Evolutionary conservation across 345 rosid species (phyloP), one percentile per base, ranked within the genome.

Genomic region (Psidium guajava): DNA sequence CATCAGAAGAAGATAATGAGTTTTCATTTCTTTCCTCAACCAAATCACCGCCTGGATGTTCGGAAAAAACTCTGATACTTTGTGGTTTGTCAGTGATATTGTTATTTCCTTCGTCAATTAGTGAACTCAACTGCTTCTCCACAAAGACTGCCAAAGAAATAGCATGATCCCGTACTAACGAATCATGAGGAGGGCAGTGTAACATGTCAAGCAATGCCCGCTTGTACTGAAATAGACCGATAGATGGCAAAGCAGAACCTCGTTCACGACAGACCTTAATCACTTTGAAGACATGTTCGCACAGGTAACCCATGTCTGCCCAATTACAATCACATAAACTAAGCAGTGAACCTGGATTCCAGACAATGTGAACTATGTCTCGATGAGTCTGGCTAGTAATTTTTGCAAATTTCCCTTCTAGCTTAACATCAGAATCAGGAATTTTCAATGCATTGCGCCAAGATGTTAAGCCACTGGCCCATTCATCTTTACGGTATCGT

Each of bases 401-500:
- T 88, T 88, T 93, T 52, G 94, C 98, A 86, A 87, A 86, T 88
- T 85, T 89, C 58, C 91, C 93, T 82, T 94, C 93, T 82, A 92
- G 57, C 74, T 85, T 81, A 88, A 95, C 95, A 89, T 94, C 92
- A 74, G 93, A 88, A 86, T 95, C 94, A 21, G 92, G 96, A 87
- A 97, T 93, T 87, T 90, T 92, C 85, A 92, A 85, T 54, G 98
- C 96, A 92, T 90, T 90, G 28, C 94, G 91, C 96, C 97, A 97
- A 55, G 97, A 90, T 80, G 98, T 97, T 86, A 95, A 93, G 81
- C 99, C 98, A 74, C 94, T 94, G 52, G 84, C 92, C 99, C 99
- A 97, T 88, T 95, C 99, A 73, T 96, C 97, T 90, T 92, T 95
- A 93, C 93, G 89, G 86, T 95, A 97, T 87, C 98, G 90, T 25